Evolutionary conservation across 2,329 filamentous ascomycete species (phyloP).

Genomic region (Aureobasidium sp.): DNA sequence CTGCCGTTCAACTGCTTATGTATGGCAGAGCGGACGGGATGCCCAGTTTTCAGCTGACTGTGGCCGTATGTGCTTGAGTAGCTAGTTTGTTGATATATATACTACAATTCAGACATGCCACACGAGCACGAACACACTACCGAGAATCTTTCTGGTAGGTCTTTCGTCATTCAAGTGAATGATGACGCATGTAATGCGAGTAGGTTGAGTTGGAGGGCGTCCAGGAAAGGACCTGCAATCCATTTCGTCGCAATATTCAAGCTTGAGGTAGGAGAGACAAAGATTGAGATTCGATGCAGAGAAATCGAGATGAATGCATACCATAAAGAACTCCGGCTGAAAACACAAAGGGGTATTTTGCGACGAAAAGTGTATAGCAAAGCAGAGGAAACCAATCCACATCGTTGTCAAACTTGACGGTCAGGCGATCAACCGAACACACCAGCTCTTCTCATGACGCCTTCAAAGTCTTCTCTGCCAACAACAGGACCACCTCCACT

Average conservation of each 20-base stretch:
- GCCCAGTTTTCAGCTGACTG: too few relatives aligned
- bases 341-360: conserved; percentile 4
- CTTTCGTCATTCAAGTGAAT: too few relatives aligned
- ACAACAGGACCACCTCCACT: conserved; percentile 72
- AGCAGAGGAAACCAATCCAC: neutral
- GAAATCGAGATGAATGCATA: conserved; percentile 4
- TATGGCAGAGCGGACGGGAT: too few relatives aligned
- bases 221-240: neutral
- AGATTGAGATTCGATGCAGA: neutral
- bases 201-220: too few relatives aligned
- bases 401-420: neutral
- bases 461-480: conserved; percentile 71
- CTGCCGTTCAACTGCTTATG: too few relatives aligned
- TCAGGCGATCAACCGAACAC: conserved; percentile 59
- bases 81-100: too few relatives aligned
- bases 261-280: neutral
- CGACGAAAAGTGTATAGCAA: neutral
- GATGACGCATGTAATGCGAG: too few relatives aligned
- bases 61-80: too few relatives aligned
- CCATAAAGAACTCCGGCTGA: conserved; percentile 1
- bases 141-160: too few relatives aligned
- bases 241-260: neutral
- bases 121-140: too few relatives aligned
- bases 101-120: too few relatives aligned
- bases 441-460: conserved; percentile 76